Evolutionary conservation across 148 eudicot species (phyloP), one percentile per base, ranked within the genome.

Genomic region (Agrostemma githago): DNA sequence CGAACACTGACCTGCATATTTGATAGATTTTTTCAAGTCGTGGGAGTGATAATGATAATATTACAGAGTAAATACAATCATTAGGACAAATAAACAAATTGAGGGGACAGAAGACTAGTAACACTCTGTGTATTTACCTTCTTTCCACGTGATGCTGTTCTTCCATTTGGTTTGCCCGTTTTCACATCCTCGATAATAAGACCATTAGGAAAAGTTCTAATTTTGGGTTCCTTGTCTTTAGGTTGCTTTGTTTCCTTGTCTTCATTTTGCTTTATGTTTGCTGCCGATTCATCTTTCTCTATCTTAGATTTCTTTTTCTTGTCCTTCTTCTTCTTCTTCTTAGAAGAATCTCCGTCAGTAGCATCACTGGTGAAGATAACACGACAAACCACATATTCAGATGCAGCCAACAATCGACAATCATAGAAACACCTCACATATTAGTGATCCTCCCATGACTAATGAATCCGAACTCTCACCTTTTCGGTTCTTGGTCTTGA

Each of bases 161-260:
- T 92, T 66, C 92, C 97, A 79, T 82, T 82, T 46, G 92, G 87
- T 71, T 83, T 85, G 39, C 97, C 92, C 83, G 77, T 77, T 65
- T 79, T 74, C 66, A 92, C 56, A 37, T 87, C 96, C 81, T 92
- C 88, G 59, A 95, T 79, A 41, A 81, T 78, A 78, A 95, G 76
- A 26, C 99, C 99, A 79, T 86, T 92, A 41, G 90, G 73, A 77
- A 70, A 92, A 67, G 85, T 75, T 81, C 89, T 86, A 19, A 81
- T 83, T 78, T 85, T 86, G 72, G 77, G 63, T 15, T 85, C 82
- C 77, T 87, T 88, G 17, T 78, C 76, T 81, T 83, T 88, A 59
- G 81, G 74, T 72, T 83, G 72, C 79, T 84, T 81, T 59, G 63
- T 41, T 77, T 69, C 78, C 62, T 62, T 73, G 41, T 82, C 87